Percentiles rank a stretch among this genome's conserved stretches.
Conservation (phyloP, 1,284 basidiomycete genomes). For the Hymenochaete sp. region DNA sequence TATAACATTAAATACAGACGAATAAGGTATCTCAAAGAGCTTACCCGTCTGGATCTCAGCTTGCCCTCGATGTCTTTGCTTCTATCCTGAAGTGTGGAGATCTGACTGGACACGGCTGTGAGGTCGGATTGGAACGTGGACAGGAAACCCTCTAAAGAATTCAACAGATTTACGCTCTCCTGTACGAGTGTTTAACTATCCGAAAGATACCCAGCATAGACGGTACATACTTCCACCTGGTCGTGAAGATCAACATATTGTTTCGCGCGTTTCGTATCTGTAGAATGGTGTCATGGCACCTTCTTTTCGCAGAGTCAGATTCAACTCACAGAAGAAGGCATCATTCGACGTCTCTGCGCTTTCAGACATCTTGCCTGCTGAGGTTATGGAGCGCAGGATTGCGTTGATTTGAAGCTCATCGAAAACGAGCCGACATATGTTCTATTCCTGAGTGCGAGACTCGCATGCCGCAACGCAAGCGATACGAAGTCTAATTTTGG, state of each 20-base stretch:
- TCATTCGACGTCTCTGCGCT: not conserved
- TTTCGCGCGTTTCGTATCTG: conserved; percentile 37
- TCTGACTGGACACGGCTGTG: conserved; percentile 89
- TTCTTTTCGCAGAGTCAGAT: not conserved
- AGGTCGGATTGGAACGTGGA: conserved; percentile 94
- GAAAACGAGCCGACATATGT: no score
- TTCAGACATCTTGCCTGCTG: no score
- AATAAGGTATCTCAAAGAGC: conserved; percentile 21
- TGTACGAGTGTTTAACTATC: conserved; percentile 24
- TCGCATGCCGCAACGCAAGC: no score
- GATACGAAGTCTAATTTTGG: no score
- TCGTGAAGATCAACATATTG: conserved; percentile 79
- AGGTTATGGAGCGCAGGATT: no score
- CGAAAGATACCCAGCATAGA: conserved; percentile 4
- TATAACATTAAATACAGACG: not conserved
- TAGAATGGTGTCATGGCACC: not conserved
- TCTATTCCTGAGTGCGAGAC: no score
- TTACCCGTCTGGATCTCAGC: conserved; percentile 74
- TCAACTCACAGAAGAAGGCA: conserved; percentile 13
- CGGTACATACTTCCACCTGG: conserved; percentile 52
- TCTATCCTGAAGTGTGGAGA: conserved; percentile 84
- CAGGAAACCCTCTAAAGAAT: conserved; percentile 82
- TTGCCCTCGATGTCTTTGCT: conserved; percentile 85
- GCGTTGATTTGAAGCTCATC: no score
- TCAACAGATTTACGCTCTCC: conserved; percentile 71